A percentile compares a stretch with the other conserved stretches of the same genome.
Evolutionary conservation across 768 basidiomycete species (phyloP).

Genomic region (Holtermannia corniformis): DNA sequence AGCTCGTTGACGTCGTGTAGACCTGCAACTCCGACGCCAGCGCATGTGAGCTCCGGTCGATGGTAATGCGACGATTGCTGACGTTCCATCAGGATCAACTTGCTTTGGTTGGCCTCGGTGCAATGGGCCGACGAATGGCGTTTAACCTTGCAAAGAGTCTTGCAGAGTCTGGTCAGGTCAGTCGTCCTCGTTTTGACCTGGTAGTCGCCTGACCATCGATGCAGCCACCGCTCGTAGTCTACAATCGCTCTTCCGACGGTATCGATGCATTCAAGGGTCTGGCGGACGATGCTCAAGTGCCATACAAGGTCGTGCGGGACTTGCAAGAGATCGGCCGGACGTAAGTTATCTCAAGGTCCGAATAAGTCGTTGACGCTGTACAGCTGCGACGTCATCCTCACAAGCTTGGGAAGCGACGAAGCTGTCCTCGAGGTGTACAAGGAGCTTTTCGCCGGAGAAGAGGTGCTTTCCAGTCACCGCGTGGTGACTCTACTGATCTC

Average conservation of each 20-base stretch:
- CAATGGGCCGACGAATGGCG: conserved; percentile 68
- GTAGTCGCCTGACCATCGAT: conserved; percentile 21
- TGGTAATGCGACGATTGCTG: neutral
- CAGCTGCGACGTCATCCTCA: conserved; percentile 65
- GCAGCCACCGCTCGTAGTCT: conserved; percentile 56
- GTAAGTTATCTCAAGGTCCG: conserved; percentile 17
- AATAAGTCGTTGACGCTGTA: neutral
- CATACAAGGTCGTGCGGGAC: conserved; percentile 53
- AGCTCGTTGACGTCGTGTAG: conserved; percentile 4
- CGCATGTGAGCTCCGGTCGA: conserved; percentile 23
- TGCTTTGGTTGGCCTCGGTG: conserved; percentile 47
- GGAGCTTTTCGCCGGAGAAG: conserved; percentile 53
- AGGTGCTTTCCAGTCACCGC: conserved; percentile 42
- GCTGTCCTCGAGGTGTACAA: conserved; percentile 58
- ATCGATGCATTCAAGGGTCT: conserved; percentile 49
- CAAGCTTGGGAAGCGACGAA: conserved; percentile 62
- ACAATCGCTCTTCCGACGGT: conserved; percentile 54
- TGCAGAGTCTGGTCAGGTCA: conserved; percentile 13
- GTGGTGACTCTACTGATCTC: neutral
- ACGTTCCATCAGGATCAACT: conserved; percentile 39
- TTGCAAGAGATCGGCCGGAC: conserved; percentile 54
- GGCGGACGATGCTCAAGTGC: conserved; percentile 52
- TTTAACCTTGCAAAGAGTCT: conserved; percentile 59
- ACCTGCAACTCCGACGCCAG: conserved; percentile 29
- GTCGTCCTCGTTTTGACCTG: conserved; percentile 2